phyloP scores from a whole-genome alignment of 2,329 filamentous ascomycete species.

The Blumeriella jaapii region DNA sequence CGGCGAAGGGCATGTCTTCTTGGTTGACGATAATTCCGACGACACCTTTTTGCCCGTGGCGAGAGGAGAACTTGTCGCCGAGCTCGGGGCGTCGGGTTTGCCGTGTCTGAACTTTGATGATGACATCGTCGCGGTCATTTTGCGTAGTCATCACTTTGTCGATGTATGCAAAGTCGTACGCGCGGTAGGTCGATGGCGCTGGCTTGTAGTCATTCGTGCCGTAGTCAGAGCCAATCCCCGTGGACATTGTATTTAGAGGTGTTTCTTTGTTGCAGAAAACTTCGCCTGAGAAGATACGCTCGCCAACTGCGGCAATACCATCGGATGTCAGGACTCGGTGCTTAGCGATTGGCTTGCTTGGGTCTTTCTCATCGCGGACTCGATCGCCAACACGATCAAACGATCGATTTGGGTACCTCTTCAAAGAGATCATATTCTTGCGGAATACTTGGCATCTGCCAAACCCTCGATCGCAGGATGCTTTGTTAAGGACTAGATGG shows the following conservation, averaged over 20 bases:
- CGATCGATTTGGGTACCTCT: slow-evolving; percentile 77
- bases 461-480: slow-evolving; percentile 87
- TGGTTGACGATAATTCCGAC: slow-evolving; percentile 94
- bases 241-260: slow-evolving; percentile 65
- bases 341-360: slow-evolving; percentile 52
- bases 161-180: slow-evolving; percentile 76
- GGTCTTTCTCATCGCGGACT: slow-evolving; percentile 38
- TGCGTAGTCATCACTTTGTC: slow-evolving; percentile 94
- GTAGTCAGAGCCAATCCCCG: slow-evolving; percentile 57
- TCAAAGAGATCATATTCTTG: slow-evolving; percentile 78
- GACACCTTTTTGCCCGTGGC: slow-evolving; percentile 96
- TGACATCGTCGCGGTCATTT: slow-evolving; percentile 72
- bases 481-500: slow-evolving; percentile 80
- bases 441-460: slow-evolving; percentile 97
- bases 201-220: slow-evolving; percentile 52
- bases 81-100: slow-evolving; percentile 91
- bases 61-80: slow-evolving; percentile 96
- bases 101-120: slow-evolving; percentile 92
- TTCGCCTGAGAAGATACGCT: slow-evolving; percentile 65
- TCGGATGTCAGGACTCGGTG: slow-evolving; percentile 70
- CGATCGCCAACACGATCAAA: slow-evolving; percentile 54
- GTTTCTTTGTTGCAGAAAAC: slow-evolving; percentile 85
- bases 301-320: slow-evolving; percentile 78
- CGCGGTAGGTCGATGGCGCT: slow-evolving; percentile 65
- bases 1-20: slow-evolving; percentile 92